phyloP scores from a whole-genome alignment of 805 yeast genomes.

The Nakazawaea anatomiae region DNA sequence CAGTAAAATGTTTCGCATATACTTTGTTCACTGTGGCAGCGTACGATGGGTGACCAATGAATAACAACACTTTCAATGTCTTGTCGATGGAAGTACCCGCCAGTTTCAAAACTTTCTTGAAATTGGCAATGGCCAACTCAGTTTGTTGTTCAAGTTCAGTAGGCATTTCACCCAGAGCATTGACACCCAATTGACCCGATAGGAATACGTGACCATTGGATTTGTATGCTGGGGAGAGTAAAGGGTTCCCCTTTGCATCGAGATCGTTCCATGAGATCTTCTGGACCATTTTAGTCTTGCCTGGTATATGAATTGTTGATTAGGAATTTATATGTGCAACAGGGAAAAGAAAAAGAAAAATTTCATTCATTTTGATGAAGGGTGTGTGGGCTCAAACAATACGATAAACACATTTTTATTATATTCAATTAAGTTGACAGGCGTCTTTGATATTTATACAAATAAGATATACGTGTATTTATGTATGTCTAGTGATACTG shows the following conservation, averaged over 20 bases:
- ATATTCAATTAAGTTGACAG: too few relatives aligned
- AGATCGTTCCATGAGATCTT: constrained; percentile 30
- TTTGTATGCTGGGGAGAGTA: constrained; percentile 36
- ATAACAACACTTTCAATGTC: constrained; percentile 37
- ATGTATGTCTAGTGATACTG: too few relatives aligned
- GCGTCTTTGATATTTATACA: too few relatives aligned
- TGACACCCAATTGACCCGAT: constrained; percentile 42
- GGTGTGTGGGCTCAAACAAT: too few relatives aligned
- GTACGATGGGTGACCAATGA: constrained; percentile 32
- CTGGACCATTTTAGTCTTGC: constrained; percentile 18
- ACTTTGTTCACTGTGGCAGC: constrained; percentile 33
- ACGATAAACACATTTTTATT: too few relatives aligned
- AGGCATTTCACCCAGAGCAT: constrained; percentile 29
- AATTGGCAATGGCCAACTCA: constrained; percentile 29
- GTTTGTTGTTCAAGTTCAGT: constrained; percentile 34
- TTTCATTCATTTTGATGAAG: too few relatives aligned
- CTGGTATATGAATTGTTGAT: too few relatives aligned
- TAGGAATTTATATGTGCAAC: too few relatives aligned
- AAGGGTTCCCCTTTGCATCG: constrained; percentile 20
- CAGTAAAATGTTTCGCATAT: constrained; percentile 34
- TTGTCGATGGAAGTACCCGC: constrained; percentile 34
- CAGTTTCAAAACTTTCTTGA: constrained; percentile 28
- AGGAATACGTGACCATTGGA: constrained; percentile 39
- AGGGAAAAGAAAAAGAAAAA: too few relatives aligned
- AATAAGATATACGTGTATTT: too few relatives aligned